Percentiles rank a stretch among this genome's conserved stretches.
These are phyloP conservation scores for Pestalotiopsis fici DNA, from an alignment of 2,329 filamentous ascomycete species.

Conservation along the genomic window DNA sequence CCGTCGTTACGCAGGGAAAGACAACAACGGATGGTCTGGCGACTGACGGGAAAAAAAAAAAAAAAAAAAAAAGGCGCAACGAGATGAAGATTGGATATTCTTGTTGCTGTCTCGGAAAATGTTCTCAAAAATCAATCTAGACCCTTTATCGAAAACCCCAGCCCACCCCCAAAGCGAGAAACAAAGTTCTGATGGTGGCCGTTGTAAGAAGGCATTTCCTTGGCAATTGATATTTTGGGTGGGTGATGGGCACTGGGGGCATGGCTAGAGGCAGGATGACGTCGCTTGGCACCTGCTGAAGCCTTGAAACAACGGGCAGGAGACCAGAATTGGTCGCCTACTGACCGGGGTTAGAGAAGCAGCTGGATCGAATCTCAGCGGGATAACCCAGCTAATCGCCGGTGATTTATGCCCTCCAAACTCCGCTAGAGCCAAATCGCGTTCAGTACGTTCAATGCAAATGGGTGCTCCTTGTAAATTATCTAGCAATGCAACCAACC, in stretches of 20 bases:
- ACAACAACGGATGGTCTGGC: background rate
- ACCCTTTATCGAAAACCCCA: background rate
- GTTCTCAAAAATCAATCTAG: background rate
- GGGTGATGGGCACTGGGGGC: no score
- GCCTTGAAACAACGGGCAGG: background rate
- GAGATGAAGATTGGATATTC: background rate
- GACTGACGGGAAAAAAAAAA: no score
- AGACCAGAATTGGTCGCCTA: background rate
- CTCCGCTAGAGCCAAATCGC: background rate
- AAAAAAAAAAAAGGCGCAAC: background rate
- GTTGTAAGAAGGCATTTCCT: background rate
- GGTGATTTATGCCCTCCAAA: background rate
- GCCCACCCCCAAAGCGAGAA: background rate
- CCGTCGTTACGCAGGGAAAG: background rate
- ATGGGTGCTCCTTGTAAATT: background rate
- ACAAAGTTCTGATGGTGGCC: background rate
- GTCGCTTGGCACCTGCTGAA: background rate
- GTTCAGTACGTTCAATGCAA: background rate
- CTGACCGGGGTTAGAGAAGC: background rate
- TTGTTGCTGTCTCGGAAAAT: background rate
- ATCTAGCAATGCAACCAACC: background rate
- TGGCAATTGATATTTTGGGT: background rate
- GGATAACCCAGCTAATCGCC: background rate
- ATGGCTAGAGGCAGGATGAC: background rate
- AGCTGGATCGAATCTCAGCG: background rate